A percentile compares a stretch with the other conserved stretches of the same genome.
These are phyloP conservation scores for Aspergillus kassunensis DNA, from an alignment of 495 filamentous ascomycete genomes.

Conservation along the genomic window DNA sequence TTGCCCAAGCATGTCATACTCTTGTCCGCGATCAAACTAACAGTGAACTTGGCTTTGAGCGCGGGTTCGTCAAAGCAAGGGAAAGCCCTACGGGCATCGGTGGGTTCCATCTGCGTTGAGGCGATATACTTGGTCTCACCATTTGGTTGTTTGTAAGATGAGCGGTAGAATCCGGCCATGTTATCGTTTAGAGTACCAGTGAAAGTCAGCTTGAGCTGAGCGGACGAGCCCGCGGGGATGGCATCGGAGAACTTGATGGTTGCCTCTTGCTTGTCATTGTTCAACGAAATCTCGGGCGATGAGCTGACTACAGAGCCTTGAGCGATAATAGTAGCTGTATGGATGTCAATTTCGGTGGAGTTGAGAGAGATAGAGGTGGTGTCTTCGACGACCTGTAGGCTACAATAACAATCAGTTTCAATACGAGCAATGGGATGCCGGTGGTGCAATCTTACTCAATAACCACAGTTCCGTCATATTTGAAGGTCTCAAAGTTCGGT, in stretches of 20 bases:
- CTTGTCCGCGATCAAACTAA: conserved; percentile 61
- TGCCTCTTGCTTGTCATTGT: conserved; percentile 57
- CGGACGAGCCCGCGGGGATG: conserved; percentile 55
- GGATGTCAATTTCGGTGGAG: conserved; percentile 78
- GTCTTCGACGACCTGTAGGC: conserved; percentile 79
- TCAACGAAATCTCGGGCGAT: conserved; percentile 48
- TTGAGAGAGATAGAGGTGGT: conserved; percentile 85
- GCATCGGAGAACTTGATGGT: conserved; percentile 57
- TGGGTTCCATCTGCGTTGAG: conserved; percentile 65
- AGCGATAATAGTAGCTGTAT: conserved; percentile 60
- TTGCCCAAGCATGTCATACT: conserved; percentile 63
- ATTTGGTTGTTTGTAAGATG: conserved; percentile 54
- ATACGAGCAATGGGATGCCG: neutral
- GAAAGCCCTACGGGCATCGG: conserved; percentile 61
- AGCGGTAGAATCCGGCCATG: conserved; percentile 68
- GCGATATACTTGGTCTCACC: conserved; percentile 58
- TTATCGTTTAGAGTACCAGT: conserved; percentile 61
- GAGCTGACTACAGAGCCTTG: conserved; percentile 47
- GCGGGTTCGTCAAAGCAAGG: conserved; percentile 71
- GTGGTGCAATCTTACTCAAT: conserved; percentile 52
- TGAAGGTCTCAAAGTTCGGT: conserved; percentile 61
- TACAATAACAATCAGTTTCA: conserved; percentile 19
- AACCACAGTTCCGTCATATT: conserved; percentile 58
- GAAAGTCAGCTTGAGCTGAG: conserved; percentile 58
- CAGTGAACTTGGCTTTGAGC: conserved; percentile 62